Evolutionary conservation across 78 protist genomes (phyloP).

Genomic region (Planoprotostelium fungivorum): DNA sequence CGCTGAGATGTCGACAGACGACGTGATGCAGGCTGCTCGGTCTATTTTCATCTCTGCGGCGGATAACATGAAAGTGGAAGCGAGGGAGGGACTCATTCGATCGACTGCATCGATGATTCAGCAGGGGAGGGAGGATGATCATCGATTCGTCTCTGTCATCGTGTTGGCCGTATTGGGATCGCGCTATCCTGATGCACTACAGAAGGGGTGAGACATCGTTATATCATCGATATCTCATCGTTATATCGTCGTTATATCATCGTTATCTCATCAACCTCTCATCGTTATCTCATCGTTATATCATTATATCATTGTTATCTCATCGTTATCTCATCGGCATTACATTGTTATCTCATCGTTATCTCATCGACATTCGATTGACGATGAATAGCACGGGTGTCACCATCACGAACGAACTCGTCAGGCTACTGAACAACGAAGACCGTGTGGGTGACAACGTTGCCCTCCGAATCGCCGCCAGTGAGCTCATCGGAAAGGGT

Average conservation of each 20-base stretch:
- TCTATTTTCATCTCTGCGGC: background rate
- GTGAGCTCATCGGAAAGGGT: slow-evolving; percentile 51
- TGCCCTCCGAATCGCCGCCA: slow-evolving; percentile 34
- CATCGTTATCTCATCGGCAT: too few relatives aligned
- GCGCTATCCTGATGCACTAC: background rate
- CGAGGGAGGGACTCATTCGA: background rate
- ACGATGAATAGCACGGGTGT: background rate
- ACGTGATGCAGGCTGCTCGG: background rate
- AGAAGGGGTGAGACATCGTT: background rate
- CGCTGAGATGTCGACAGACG: background rate
- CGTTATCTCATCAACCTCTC: background rate
- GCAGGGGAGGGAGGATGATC: background rate
- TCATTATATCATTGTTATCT: too few relatives aligned
- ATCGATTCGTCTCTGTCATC: background rate
- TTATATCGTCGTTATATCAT: background rate
- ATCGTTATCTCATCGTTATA: too few relatives aligned
- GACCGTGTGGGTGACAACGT: slow-evolving; percentile 12
- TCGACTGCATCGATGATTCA: too few relatives aligned
- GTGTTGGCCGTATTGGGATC: background rate
- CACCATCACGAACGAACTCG: background rate
- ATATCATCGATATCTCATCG: background rate
- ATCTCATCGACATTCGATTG: background rate
- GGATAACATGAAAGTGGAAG: background rate
- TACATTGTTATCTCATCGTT: background rate
- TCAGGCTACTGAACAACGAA: background rate